Conservation (phyloP, 306 rosid species). For the Delonix regia region DNA sequence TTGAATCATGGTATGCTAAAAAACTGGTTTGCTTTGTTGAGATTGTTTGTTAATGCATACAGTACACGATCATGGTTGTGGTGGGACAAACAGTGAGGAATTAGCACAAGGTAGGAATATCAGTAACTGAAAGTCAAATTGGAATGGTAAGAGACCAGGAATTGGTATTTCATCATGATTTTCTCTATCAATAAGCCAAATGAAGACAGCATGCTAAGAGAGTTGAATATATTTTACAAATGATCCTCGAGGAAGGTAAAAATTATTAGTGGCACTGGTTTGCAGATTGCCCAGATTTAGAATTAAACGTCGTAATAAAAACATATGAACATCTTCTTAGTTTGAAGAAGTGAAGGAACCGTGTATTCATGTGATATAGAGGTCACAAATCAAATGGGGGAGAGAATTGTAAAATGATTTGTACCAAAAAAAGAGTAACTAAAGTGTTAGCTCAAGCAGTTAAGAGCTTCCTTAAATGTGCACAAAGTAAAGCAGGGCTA, state of each 20-base stretch:
- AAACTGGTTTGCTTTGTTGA: background rate
- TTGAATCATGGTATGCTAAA: background rate
- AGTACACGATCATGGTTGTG: background rate
- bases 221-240: too few relatives aligned
- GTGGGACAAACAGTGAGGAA: background rate
- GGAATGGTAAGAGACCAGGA: too few relatives aligned
- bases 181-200: too few relatives aligned
- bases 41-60: background rate
- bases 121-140: too few relatives aligned
- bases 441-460: background rate
- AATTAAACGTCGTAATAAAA: background rate
- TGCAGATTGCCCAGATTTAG: background rate
- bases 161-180: too few relatives aligned
- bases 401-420: background rate
- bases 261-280: background rate
- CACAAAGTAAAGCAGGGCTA: background rate
- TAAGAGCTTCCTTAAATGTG: background rate
- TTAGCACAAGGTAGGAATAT: background rate
- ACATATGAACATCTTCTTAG: too few relatives aligned
- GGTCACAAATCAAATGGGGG: background rate
- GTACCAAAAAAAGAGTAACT: background rate
- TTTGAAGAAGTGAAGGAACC: background rate
- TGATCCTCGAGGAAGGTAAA: too few relatives aligned
- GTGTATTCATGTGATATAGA: background rate
- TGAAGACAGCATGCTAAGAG: too few relatives aligned